Evolutionary conservation across 306 rosid genomes (phyloP).

Genomic region (Medicago arabica): DNA sequence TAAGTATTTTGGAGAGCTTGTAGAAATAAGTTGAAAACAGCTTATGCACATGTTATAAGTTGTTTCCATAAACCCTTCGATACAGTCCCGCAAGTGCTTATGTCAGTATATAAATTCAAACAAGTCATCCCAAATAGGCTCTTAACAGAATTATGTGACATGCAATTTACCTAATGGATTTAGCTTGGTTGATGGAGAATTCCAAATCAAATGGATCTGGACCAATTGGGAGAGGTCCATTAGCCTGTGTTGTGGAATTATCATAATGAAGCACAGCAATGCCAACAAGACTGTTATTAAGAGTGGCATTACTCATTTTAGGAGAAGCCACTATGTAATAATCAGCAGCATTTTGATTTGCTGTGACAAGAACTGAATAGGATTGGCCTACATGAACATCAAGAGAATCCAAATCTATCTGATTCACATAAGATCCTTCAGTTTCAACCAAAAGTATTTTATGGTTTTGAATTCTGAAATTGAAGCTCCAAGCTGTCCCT

Average conservation of each 20-base stretch:
- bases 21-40: too few species aligned
- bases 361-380: slow-evolving; percentile 79
- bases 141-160: neutral
- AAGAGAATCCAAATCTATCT: slow-evolving; percentile 67
- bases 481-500: slow-evolving; percentile 74
- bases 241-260: slow-evolving; percentile 53
- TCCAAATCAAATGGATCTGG: slow-evolving; percentile 71
- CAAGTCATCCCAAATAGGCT: neutral
- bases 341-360: slow-evolving; percentile 68
- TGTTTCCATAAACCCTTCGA: neutral
- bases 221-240: slow-evolving; percentile 63
- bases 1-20: too few species aligned
- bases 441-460: slow-evolving; percentile 72
- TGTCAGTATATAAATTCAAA: neutral
- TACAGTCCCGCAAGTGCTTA: neutral
- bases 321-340: slow-evolving; percentile 80
- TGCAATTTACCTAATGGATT: slow-evolving; percentile 67
- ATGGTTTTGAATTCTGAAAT: slow-evolving; percentile 82
- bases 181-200: slow-evolving; percentile 71
- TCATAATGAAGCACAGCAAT: slow-evolving; percentile 67
- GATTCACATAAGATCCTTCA: slow-evolving; percentile 85
- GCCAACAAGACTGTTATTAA: slow-evolving; percentile 49
- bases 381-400: slow-evolving; percentile 94
- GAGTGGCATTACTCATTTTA: slow-evolving; percentile 45
- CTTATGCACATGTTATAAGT: too few species aligned